Percentiles rank a stretch among this genome's conserved stretches.
phyloP scores from a whole-genome alignment of 495 filamentous ascomycete species.

The Viridothelium virens region DNA sequence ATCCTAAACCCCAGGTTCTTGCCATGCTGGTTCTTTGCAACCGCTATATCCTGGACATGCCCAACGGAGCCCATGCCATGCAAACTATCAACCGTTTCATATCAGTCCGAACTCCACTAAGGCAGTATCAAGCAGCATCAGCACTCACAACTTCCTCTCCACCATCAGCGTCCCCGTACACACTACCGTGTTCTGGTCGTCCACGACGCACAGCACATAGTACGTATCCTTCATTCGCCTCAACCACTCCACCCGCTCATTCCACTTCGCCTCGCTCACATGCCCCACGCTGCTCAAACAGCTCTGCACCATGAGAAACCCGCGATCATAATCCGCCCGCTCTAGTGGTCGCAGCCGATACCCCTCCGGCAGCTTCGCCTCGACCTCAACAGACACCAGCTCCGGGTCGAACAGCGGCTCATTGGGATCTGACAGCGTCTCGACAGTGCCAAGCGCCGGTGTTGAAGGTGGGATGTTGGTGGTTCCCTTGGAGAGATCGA shows the following conservation, averaged over 20 bases:
- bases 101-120: neutral
- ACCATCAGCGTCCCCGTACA: conserved; percentile 14
- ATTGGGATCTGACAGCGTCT: conserved; percentile 1
- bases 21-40: conserved; percentile 14
- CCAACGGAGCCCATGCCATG: conserved; percentile 12
- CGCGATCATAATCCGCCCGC: conserved; percentile 9
- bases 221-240: conserved; percentile 2
- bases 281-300: conserved; percentile 9
- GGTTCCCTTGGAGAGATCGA: conserved; percentile 3
- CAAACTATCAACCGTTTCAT: neutral
- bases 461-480: neutral
- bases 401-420: conserved; percentile 5
- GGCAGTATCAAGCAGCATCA: neutral
- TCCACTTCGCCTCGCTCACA: conserved; percentile 14
- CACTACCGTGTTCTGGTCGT: neutral
- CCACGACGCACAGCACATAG: conserved; percentile 9
- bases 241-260: conserved; percentile 13
- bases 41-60: conserved; percentile 15
- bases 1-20: conserved; percentile 15
- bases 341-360: conserved; percentile 11
- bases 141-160: conserved; percentile 16
- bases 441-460: neutral
- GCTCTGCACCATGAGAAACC: conserved; percentile 14
- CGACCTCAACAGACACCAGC: neutral
- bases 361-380: conserved; percentile 14